Evolutionary conservation across 2,329 filamentous ascomycete species (phyloP), one percentile per base, ranked within the genome.

Genomic region (Amesomyces nigricolor): DNA sequence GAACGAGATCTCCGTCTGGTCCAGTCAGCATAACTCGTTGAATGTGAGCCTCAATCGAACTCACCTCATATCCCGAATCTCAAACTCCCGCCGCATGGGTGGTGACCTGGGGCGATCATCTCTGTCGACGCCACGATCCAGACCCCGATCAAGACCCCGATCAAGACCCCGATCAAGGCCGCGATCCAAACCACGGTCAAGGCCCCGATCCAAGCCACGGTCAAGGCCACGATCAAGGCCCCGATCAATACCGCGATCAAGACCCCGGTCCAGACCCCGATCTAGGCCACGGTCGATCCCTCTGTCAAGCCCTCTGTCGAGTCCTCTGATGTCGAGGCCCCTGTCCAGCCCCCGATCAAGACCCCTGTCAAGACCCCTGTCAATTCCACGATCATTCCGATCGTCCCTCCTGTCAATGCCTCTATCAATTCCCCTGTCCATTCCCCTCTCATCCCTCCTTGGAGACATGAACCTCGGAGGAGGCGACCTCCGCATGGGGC

Each of bases 1-100:
- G 80, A 82, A 47, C 80, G 74, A 22, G 80, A 83, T 62, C 80
- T 73, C 59, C 78, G 74, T 67, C 78, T 79, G 44, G 35, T 9
- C 40, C 2, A 29, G 42, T 44, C 10, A 44, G 42, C 19, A 29
- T 3, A 11, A 35, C 6, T 10, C 9, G 32, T 35, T 11, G 32
- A 13, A 10, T 35, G 9, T 13, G 32, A 35, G 7, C 32, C 8
- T 35, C 9, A 35, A 35, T 35, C 4, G 6, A 26, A 44, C 57
- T 58, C 51, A 70, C 65, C 64, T 62, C 19, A 61, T 59, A 56
- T 72, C 72, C 58, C 73, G 71, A 59, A 66, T 59, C 42, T 73
- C 70, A 58, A 67, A 72, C 47, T 70, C 71, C 56, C 72, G 66
- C 56, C 72, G 68, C 9, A 37, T 13, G 8, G 73, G 72, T 53